These are phyloP conservation scores for Cinchona pubescens DNA, from an alignment of 257 asterid species.

Conservation along the genomic window DNA sequence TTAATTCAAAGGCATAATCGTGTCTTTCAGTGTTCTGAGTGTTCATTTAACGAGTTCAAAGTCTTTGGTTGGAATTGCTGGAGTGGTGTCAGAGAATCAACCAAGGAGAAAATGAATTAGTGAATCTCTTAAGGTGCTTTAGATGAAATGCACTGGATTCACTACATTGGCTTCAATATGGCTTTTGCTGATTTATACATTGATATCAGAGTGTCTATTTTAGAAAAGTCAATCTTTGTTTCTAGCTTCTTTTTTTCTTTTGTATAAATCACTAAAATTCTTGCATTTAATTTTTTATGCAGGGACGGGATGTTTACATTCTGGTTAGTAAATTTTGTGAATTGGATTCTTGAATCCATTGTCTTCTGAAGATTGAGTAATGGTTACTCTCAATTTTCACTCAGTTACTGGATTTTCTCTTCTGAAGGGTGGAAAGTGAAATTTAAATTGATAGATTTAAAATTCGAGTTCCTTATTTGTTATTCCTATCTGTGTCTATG, in stretches of 20 bases:
- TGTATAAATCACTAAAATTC: neutral
- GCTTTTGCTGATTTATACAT: constrained; percentile 3
- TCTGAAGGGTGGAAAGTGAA: neutral
- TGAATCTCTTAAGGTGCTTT: neutral
- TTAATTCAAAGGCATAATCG: constrained; percentile 15
- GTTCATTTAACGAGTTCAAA: constrained; percentile 95
- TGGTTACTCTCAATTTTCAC: constrained; percentile 1
- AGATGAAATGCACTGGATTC: constrained; percentile 4
- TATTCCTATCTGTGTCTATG: neutral
- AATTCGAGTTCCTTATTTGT: too few species aligned
- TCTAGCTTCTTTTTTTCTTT: neutral
- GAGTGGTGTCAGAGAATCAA: constrained; percentile 91
- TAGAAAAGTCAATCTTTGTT: neutral
- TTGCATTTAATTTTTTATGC: constrained; percentile 33
- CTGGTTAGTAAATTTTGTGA: constrained; percentile 54
- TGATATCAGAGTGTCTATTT: neutral
- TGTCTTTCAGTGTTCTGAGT: constrained; percentile 69
- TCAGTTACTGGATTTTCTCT: neutral
- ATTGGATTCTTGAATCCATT: constrained; percentile 11
- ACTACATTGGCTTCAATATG: neutral
- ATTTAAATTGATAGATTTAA: too few species aligned
- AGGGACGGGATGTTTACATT: constrained; percentile 95
- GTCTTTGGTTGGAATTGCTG: constrained; percentile 91
- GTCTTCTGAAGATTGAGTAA: constrained; percentile 12
- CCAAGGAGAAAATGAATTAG: constrained; percentile 86